phyloP scores from a whole-genome alignment of 306 rosid genomes.

The peach (Prunus persica) region Prunus_persica_NCBIv2 NC_034016.1:15439501-15440000 shows the following conservation, averaged over 20 bases:
- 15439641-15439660: background rate
- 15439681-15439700: background rate
- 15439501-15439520: background rate
- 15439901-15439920: background rate
- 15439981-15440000: background rate
- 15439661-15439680: background rate
- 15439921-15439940: background rate
- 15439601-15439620: background rate
- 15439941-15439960: background rate
- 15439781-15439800: background rate
- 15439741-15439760: background rate
- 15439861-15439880: too few relatives aligned
- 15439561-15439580: background rate
- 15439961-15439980: background rate
- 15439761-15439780: background rate
- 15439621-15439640: background rate
- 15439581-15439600: background rate
- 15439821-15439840: background rate
- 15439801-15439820: background rate
- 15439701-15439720: background rate
- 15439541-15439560: background rate
- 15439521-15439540: background rate
- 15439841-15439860: background rate
- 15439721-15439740: background rate
- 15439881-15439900: background rate